Conservation (phyloP, 441 rosid genomes). For the Biscutella auriculata region DNA sequence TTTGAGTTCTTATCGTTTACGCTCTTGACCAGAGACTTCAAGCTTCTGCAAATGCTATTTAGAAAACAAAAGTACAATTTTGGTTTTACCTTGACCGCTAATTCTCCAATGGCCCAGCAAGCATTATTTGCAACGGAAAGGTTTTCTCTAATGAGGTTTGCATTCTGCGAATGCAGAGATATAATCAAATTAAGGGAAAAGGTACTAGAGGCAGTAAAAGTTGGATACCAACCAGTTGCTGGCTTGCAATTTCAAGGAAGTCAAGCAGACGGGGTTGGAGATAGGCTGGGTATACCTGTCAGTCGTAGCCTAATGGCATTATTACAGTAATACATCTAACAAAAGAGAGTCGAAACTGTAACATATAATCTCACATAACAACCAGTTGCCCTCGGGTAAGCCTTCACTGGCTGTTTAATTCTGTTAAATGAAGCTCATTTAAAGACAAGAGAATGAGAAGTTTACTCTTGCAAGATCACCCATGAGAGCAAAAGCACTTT, state of each 20-base stretch:
- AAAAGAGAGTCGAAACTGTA: background rate
- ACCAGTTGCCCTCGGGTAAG: background rate
- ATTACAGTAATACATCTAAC: background rate
- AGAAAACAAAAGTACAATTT: background rate
- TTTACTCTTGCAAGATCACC: conserved; percentile 96
- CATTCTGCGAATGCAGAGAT: conserved; percentile 36
- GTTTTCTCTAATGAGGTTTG: conserved; percentile 57
- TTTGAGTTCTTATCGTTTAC: background rate
- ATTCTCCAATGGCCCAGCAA: conserved; percentile 98
- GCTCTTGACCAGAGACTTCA: background rate
- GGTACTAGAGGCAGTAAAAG: background rate
- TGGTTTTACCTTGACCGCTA: conserved; percentile 72
- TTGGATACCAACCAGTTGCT: conserved; percentile 68
- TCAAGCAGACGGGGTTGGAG: conserved; percentile 65
- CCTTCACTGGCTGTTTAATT: background rate
- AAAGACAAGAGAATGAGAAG: background rate
- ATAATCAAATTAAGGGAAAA: conserved; percentile 4
- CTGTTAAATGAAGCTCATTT: background rate
- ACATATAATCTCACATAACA: background rate
- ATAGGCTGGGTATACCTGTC: conserved; percentile 68
- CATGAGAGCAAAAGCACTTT: conserved; percentile 96
- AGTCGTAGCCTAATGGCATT: conserved; percentile 6
- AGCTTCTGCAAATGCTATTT: too few relatives aligned
- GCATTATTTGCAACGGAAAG: conserved; percentile 94
- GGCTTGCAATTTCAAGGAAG: conserved; percentile 71